phyloP scores from a whole-genome alignment of 2,329 filamentous ascomycete genomes.

The Xylaria sp. region DNA sequence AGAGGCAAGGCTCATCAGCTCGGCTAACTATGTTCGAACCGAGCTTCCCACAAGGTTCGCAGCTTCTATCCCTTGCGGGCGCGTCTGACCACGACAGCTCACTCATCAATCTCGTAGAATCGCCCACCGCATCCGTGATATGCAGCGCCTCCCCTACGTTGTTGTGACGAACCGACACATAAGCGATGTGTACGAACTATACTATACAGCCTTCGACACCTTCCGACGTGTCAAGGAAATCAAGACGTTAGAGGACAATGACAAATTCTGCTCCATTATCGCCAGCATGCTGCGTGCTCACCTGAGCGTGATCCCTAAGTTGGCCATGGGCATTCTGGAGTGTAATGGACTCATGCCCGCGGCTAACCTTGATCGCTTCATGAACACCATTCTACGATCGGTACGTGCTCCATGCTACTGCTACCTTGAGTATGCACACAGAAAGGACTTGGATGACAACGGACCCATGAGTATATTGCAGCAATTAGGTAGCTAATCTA shows the following conservation, averaged over 20 bases:
- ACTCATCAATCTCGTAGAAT: conserved; percentile 56
- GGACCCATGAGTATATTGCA: background rate
- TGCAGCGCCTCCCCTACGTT: conserved; percentile 94
- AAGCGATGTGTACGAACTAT: conserved; percentile 93
- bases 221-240: conserved; percentile 86
- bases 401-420: conserved; percentile 55
- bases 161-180: conserved; percentile 96
- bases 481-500: conserved; percentile 1
- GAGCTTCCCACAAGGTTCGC: conserved; percentile 83
- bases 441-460: background rate
- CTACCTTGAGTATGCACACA: background rate
- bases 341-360: conserved; percentile 82
- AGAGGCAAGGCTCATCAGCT: conserved; percentile 86
- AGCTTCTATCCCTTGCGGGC: conserved; percentile 11
- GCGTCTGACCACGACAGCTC: background rate
- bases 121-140: conserved; percentile 92
- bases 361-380: conserved; percentile 86
- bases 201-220: conserved; percentile 94
- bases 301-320: conserved; percentile 88
- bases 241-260: conserved; percentile 86
- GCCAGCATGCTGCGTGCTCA: conserved; percentile 83
- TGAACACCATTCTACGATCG: conserved; percentile 90
- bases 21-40: conserved; percentile 95
- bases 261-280: conserved; percentile 81
- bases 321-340: conserved; percentile 93